These are phyloP conservation scores for Athelia sp. DNA, from an alignment of 1,284 basidiomycete genomes.

Conservation along the genomic window DNA sequence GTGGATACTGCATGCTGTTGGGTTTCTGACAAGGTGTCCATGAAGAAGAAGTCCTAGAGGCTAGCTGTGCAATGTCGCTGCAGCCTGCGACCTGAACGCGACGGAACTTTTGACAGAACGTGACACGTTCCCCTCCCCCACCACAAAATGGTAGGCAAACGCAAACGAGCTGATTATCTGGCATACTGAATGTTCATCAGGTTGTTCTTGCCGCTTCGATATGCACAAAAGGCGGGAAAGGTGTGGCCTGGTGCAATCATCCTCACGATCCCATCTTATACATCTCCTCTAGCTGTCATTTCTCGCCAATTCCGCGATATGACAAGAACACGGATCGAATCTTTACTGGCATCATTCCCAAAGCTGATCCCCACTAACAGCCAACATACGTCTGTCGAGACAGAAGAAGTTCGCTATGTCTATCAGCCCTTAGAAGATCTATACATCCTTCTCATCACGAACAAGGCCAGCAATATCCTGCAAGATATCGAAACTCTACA, in stretches of 20 bases:
- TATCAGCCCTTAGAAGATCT: slow-evolving; percentile 98
- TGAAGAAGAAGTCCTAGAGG: slow-evolving; percentile 7
- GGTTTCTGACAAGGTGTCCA: slow-evolving; percentile 31
- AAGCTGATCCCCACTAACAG: slow-evolving; percentile 96
- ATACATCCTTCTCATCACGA: slow-evolving; percentile 97
- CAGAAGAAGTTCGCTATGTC: slow-evolving; percentile 91
- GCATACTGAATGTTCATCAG: slow-evolving; percentile 32
- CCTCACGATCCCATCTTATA: slow-evolving; percentile 1
- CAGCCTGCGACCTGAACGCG: too few species aligned
- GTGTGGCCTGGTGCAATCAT: slow-evolving; percentile 34
- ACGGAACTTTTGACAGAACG: too few species aligned
- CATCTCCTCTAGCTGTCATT: slow-evolving; percentile 69
- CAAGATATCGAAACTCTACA: slow-evolving; percentile 98
- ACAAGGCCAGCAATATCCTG: slow-evolving; percentile 96
- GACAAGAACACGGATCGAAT: slow-evolving; percentile 89
- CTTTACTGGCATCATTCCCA: slow-evolving; percentile 94
- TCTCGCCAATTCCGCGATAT: slow-evolving; percentile 97
- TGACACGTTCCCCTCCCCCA: background rate
- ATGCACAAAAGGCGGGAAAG: slow-evolving; percentile 91
- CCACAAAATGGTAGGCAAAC: background rate
- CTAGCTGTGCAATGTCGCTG: too few species aligned
- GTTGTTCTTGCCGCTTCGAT: slow-evolving; percentile 92
- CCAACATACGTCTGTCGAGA: slow-evolving; percentile 97
- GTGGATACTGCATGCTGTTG: slow-evolving; percentile 49
- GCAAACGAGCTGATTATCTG: background rate